Base-by-base conservation (phyloP, 176 grass and related monocot species). In the Carex kokanica region DNA sequence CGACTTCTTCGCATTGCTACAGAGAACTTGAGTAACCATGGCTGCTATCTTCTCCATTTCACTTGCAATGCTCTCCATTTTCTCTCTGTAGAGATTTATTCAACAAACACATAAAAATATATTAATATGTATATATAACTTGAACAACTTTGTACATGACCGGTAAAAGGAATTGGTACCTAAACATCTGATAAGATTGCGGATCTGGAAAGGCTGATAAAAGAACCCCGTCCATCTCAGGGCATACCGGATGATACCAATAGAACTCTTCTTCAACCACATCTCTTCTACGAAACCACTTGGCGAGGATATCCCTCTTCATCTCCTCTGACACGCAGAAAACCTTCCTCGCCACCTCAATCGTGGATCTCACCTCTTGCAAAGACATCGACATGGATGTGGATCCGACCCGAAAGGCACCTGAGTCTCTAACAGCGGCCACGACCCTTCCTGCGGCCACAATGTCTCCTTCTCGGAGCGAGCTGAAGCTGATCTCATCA, bases 21-120 rank as follows among this genome's bases (percentile, higher is more conserved):
- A 91, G 23, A 99, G 86, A 86, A 95, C 66, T 29, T 6, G 71
- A 36, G 86, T 81, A 52, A 82, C 85, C 43, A 53, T 85, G 41
- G 84, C 80, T 1, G 96, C 85, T 54, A 93, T 21, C 11, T 62
- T 85, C 69, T 95, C 89, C 86, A 95, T 88, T 78, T 87, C 90
- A 0, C 66, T 81, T 7, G 91, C 79, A 59, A 95, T 47, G 18
- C 23, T 62, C 55, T 92, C 93, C 88, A 95, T 90, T 84, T 91
- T 94, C 40, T 91, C 87, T 84, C 95, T 97, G 81, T 15, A 18
- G 12, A 25, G 17, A 78, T 49, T 78, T 78, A 10, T 32, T 56
- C 8, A 73, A 49, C 4, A 73, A 45, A 51, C 17, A 73, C 16
- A 6, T 20, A 49, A 12, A 41, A 3, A 17, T 51, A 40, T 14